A percentile compares a stretch with the other conserved stretches of the same genome.
These are phyloP conservation scores for Reticulascus tulasneorum DNA, from an alignment of 2,329 filamentous ascomycete species.

Conservation along the genomic window DNA sequence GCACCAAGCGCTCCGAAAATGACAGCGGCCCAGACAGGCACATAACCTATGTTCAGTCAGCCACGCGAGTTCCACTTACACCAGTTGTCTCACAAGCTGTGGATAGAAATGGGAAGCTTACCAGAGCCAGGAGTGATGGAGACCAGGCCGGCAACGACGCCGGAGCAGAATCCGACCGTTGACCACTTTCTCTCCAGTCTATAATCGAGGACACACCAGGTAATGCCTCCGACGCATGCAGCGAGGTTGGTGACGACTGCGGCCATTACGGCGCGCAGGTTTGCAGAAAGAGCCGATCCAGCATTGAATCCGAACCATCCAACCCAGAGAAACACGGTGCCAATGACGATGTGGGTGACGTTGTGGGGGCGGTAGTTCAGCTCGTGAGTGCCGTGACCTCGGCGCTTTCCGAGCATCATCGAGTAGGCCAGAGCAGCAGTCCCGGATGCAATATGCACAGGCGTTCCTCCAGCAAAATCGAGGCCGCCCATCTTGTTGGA, in stretches of 20 bases:
- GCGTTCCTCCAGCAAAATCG: slow-evolving; percentile 87
- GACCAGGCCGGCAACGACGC: slow-evolving; percentile 81
- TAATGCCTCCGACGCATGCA: slow-evolving; percentile 79
- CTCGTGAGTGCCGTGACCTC: slow-evolving; percentile 81
- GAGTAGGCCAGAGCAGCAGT: slow-evolving; percentile 83
- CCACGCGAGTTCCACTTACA: background rate
- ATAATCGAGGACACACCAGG: slow-evolving; percentile 87
- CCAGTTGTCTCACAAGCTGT: background rate
- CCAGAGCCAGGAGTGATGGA: slow-evolving; percentile 86
- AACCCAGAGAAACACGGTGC: slow-evolving; percentile 91
- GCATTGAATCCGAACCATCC: slow-evolving; percentile 97
- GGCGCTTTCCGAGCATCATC: slow-evolving; percentile 82
- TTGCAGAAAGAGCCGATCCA: slow-evolving; percentile 75
- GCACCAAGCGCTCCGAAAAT: slow-evolving; percentile 75
- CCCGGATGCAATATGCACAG: slow-evolving; percentile 83
- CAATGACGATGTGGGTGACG: slow-evolving; percentile 86
- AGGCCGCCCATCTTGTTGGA: slow-evolving; percentile 73
- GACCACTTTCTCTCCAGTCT: slow-evolving; percentile 88
- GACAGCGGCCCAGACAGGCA: slow-evolving; percentile 80
- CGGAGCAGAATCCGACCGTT: slow-evolving; percentile 88
- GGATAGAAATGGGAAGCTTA: slow-evolving; percentile 17
- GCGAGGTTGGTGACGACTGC: slow-evolving; percentile 82
- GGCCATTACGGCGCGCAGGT: slow-evolving; percentile 82
- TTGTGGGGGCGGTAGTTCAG: slow-evolving; percentile 92
- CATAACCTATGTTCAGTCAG: slow-evolving; percentile 47